Conservation (phyloP, 805 yeast species). For the Saturnispora bothae region DNA sequence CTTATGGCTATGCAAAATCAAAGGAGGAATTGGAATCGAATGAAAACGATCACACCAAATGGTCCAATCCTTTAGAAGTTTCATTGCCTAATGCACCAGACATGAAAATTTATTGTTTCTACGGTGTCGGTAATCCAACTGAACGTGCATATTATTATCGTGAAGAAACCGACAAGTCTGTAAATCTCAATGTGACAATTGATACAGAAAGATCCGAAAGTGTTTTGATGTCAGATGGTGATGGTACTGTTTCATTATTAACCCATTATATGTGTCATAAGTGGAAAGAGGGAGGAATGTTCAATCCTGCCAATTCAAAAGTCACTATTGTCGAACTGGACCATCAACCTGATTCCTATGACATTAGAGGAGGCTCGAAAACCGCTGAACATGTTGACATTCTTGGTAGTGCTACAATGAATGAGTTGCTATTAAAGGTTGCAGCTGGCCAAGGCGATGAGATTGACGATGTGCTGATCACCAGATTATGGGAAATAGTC, state of each 20-base stretch:
- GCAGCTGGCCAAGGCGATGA: slow-evolving; percentile 71
- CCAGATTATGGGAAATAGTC: slow-evolving; percentile 37
- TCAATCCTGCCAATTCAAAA: slow-evolving; percentile 65
- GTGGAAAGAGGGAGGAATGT: slow-evolving; percentile 62
- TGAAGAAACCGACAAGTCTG: slow-evolving; percentile 47
- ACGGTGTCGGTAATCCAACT: slow-evolving; percentile 95
- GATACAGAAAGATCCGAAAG: slow-evolving; percentile 54
- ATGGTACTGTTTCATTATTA: slow-evolving; percentile 83
- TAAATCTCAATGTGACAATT: slow-evolving; percentile 56
- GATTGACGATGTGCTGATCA: slow-evolving; percentile 48
- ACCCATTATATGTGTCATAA: slow-evolving; percentile 88
- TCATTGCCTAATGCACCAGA: slow-evolving; percentile 90
- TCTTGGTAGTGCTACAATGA: slow-evolving; percentile 83
- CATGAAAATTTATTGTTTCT: slow-evolving; percentile 77
- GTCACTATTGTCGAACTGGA: slow-evolving; percentile 83
- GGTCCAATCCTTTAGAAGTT: slow-evolving; percentile 94
- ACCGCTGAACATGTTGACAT: slow-evolving; percentile 98
- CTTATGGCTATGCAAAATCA: slow-evolving; percentile 64
- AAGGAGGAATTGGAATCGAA: slow-evolving; percentile 50
- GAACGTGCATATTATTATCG: slow-evolving; percentile 86
- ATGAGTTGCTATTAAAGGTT: slow-evolving; percentile 72
- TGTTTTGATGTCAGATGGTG: slow-evolving; percentile 83
- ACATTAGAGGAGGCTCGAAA: slow-evolving; percentile 93
- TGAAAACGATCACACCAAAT: slow-evolving; percentile 62
- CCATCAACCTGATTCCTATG: slow-evolving; percentile 90